Base-by-base conservation (phyloP, 148 eudicot species). In the Diospyros lotus region DNA sequence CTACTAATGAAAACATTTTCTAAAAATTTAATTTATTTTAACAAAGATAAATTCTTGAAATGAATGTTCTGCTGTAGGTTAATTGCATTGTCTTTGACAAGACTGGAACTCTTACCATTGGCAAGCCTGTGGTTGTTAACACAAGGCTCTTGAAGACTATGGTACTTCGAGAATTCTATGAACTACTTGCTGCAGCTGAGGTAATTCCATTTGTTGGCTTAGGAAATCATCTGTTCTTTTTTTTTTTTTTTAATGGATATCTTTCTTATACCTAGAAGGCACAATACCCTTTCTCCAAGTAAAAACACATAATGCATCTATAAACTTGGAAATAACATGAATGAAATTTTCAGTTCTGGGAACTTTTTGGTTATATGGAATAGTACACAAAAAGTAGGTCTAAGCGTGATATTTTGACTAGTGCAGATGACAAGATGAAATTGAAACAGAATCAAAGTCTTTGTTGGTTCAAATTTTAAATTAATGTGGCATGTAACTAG, bases 41-140 rank as follows among this genome's bases (percentile, higher is more conserved):
- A 41, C 6, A 4, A 9, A 9, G 18, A 28, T 46, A 67, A 10
- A 67, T 45, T 67, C 46, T 52, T 14, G 60, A 69, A 39, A 18
- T 14, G 6, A 2, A 39, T 51, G 46, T 7, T 42, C 41, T 79
- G 43, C 38, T 82, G 77, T 70, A 95, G 99, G 99, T 95, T 48
- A 85, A 89, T 69, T 96, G 99, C 82, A 89, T 96, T 71, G 98
- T 96, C 55, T 96, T 96, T 61, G 99, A 95, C 86, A 95, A 95
- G 87, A 95, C 99, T 15, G 99, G 99, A 67, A 95, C 99, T 74
- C 91, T 95, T 55, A 95, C 98, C 46, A 79, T 80, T 52, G 99
- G 99, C 18, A 89, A 91, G 88, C 99, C 99, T 6, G 86, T 88
- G 74, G 94, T 95, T 6, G 92, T 91, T 66, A 86, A 74, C 78